Evolutionary conservation across 768 basidiomycete species (phyloP).

Genomic region (Sarcodon sp.): DNA sequence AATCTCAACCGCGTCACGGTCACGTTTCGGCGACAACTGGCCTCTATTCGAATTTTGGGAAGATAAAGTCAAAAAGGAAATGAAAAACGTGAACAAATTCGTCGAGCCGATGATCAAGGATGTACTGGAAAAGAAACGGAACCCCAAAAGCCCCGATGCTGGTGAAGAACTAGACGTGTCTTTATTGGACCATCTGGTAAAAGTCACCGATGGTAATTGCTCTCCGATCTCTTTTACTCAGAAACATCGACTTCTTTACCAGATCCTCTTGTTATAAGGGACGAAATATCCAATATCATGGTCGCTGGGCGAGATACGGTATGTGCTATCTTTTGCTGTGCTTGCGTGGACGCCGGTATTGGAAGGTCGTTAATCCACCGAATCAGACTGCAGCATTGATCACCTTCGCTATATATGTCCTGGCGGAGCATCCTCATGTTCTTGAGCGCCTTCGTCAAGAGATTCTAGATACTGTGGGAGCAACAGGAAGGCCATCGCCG

Average conservation of each 20-base stretch:
- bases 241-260: conserved; percentile 20
- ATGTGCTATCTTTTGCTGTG: background rate
- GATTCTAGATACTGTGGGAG: conserved; percentile 31
- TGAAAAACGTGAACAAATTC: conserved; percentile 36
- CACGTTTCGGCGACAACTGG: conserved; percentile 32
- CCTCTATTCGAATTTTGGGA: conserved; percentile 38
- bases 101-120: conserved; percentile 39
- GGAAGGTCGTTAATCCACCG: background rate
- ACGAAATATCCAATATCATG: conserved; percentile 39
- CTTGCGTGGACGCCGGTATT: background rate
- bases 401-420: conserved; percentile 42
- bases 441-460: conserved; percentile 34
- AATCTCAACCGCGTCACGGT: conserved; percentile 22
- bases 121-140: conserved; percentile 27
- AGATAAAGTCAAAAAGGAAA: conserved; percentile 31
- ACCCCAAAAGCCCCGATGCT: conserved; percentile 5
- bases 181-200: conserved; percentile 11
- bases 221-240: conserved; percentile 8
- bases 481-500: conserved; percentile 30
- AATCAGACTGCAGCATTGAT: conserved; percentile 28
- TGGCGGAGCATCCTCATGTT: conserved; percentile 39
- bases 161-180: conserved; percentile 14
- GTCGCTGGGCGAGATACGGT: conserved; percentile 47
- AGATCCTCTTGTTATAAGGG: conserved; percentile 33
- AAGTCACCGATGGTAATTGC: conserved; percentile 14